Percentiles rank a stretch among this genome's conserved stretches.
Conservation (phyloP, 768 basidiomycete species). For the Lentinula edodes region DNA sequence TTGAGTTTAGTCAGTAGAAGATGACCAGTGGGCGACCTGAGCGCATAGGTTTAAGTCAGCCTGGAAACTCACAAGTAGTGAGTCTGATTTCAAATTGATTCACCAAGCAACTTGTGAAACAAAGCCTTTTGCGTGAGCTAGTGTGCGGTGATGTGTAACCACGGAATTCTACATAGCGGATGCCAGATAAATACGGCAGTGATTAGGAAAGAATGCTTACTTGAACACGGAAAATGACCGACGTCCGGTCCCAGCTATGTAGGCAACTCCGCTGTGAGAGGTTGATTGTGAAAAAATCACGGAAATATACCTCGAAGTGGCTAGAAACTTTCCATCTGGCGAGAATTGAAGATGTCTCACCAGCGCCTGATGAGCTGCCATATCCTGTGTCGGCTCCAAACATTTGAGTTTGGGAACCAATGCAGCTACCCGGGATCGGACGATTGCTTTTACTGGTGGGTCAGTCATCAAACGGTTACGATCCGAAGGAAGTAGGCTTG, state of each 20-base stretch:
- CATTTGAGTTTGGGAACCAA: conserved; percentile 52
- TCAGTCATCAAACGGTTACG: conserved; percentile 23
- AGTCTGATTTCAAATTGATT: conserved; percentile 1
- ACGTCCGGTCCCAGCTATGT: conserved; percentile 65
- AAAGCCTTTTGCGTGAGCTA: conserved; percentile 68
- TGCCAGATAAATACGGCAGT: conserved; percentile 1
- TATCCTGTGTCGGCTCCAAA: conserved; percentile 51
- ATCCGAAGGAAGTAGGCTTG: conserved; percentile 19
- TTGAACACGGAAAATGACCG: conserved; percentile 59
- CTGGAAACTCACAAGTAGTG: neutral
- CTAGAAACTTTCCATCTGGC: conserved; percentile 67
- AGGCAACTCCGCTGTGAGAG: neutral
- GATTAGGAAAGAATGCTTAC: conserved; percentile 27
- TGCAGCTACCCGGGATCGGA: conserved; percentile 48
- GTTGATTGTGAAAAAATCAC: neutral
- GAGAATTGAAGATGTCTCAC: conserved; percentile 74
- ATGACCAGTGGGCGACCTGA: conserved; percentile 61
- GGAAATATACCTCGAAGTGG: conserved; percentile 56
- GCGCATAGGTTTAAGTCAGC: neutral
- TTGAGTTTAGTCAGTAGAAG: conserved; percentile 59
- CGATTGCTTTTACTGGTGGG: conserved; percentile 27
- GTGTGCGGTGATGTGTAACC: conserved; percentile 53
- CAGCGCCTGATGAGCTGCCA: conserved; percentile 60
- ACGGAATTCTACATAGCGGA: conserved; percentile 42
- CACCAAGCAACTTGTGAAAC: conserved; percentile 75